phyloP scores from a whole-genome alignment of 2,329 filamentous ascomycete genomes.

The Colletotrichum sp. region DNA sequence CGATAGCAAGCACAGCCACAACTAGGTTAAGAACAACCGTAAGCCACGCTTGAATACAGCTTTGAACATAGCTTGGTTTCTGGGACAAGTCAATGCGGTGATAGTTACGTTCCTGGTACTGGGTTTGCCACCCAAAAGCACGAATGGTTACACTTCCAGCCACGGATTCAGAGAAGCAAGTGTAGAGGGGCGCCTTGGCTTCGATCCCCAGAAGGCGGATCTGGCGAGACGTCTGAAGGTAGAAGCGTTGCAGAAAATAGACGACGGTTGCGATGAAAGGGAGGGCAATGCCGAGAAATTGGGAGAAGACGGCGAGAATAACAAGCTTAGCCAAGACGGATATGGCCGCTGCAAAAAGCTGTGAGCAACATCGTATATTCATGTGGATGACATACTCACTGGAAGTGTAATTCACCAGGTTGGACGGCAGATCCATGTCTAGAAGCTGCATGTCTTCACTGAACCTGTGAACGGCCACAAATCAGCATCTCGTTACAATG shows the following conservation, averaged over 20 bases:
- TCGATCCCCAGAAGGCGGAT: constrained; percentile 36
- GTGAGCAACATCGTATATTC: background rate
- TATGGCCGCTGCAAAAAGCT: background rate
- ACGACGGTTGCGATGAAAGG: constrained; percentile 27
- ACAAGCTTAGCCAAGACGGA: background rate
- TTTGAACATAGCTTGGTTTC: background rate
- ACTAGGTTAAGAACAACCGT: background rate
- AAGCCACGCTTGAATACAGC: background rate
- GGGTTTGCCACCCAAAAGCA: constrained; percentile 15
- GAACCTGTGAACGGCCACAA: background rate
- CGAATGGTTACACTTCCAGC: constrained; percentile 23
- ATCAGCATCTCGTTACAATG: too few relatives aligned
- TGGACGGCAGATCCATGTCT: constrained; percentile 4
- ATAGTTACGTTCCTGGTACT: background rate
- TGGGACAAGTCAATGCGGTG: background rate
- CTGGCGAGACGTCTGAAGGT: constrained; percentile 39
- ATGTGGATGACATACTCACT: background rate
- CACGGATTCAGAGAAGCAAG: constrained; percentile 31
- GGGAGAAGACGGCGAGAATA: constrained; percentile 8
- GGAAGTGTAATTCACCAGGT: constrained; percentile 7
- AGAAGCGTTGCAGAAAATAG: constrained; percentile 34
- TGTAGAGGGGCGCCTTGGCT: constrained; percentile 37
- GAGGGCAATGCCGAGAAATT: constrained; percentile 29
- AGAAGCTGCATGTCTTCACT: constrained; percentile 15
- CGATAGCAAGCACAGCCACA: background rate